Conservation (phyloP, 805 yeast species). For the Cyberlindnera suaveolens region DNA sequence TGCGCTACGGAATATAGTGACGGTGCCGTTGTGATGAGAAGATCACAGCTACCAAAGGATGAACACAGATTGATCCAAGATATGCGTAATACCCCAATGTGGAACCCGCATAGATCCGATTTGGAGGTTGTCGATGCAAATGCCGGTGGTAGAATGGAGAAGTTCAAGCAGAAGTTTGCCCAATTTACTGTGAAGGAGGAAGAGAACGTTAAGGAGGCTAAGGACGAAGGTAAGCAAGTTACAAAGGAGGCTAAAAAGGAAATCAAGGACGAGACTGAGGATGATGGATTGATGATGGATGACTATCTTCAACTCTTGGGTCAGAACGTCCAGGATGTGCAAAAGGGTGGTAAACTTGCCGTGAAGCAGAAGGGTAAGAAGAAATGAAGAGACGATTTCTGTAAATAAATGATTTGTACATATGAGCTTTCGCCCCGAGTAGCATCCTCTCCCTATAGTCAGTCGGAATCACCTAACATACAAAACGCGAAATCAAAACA, state of each 20-base stretch:
- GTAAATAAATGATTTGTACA: neutral
- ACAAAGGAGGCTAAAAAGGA: conserved; percentile 6
- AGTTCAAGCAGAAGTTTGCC: conserved; percentile 63
- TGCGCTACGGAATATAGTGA: conserved; percentile 87
- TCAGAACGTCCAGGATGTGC: conserved; percentile 47
- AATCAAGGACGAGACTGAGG: conserved; percentile 5
- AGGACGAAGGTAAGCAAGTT: conserved; percentile 7
- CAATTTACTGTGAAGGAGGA: conserved; percentile 38
- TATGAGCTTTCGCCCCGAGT: neutral
- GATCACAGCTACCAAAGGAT: conserved; percentile 82
- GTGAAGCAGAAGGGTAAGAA: conserved; percentile 40
- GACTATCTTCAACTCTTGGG: conserved; percentile 58
- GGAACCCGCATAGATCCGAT: conserved; percentile 87
- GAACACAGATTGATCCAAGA: conserved; percentile 84
- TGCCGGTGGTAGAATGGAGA: conserved; percentile 75
- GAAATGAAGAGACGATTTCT: conserved; percentile 19
- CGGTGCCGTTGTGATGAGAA: conserved; percentile 81
- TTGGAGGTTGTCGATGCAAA: conserved; percentile 69
- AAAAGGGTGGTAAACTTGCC: conserved; percentile 47
- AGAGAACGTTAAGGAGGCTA: conserved; percentile 7
- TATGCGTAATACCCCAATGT: conserved; percentile 77
- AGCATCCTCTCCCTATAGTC: neutral
- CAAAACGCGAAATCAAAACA: conserved; percentile 1
- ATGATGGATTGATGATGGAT: conserved; percentile 27
- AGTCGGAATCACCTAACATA: neutral